A percentile compares a stretch with the other conserved stretches of the same genome.
Evolutionary conservation across 78 protist species (phyloP).

Genomic region (Tieghemostelium lacteum): DNA sequence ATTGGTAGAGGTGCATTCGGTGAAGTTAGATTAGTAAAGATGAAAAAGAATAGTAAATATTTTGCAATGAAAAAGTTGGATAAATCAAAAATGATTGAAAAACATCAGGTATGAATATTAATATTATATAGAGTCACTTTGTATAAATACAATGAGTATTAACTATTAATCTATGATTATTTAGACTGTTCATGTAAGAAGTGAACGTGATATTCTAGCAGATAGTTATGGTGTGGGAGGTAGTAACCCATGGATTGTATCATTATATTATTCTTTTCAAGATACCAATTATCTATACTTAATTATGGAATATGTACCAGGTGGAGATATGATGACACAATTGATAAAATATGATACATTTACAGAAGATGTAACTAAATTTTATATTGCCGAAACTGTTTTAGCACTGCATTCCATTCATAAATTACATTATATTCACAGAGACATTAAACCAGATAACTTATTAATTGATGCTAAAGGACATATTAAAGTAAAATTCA

Average conservation of each 20-base stretch:
- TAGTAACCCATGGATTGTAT: slow-evolving; percentile 88
- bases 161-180: not conserved
- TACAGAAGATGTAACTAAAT: slow-evolving; percentile 84
- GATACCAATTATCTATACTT: slow-evolving; percentile 86
- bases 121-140: not conserved
- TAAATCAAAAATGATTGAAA: slow-evolving; percentile 84
- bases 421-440: slow-evolving; percentile 84
- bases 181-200: slow-evolving; percentile 82
- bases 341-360: slow-evolving; percentile 86
- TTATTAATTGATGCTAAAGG: slow-evolving; percentile 84
- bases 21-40: slow-evolving; percentile 82
- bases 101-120: slow-evolving; percentile 60
- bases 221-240: slow-evolving; percentile 57
- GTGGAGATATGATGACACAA: slow-evolving; percentile 93
- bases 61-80: slow-evolving; percentile 89
- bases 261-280: slow-evolving; percentile 91
- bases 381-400: slow-evolving; percentile 92
- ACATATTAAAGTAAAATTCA: slow-evolving; percentile 50
- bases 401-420: slow-evolving; percentile 92
- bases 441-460: slow-evolving; percentile 93
- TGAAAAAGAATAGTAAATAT: slow-evolving; percentile 76
- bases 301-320: slow-evolving; percentile 89
- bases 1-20: slow-evolving; percentile 90
- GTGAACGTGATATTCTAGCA: slow-evolving; percentile 93
- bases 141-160: not conserved